These are phyloP conservation scores for Blastobotrys malaysiensis DNA, from an alignment of 1,139 yeast species.

Conservation along the genomic window DNA sequence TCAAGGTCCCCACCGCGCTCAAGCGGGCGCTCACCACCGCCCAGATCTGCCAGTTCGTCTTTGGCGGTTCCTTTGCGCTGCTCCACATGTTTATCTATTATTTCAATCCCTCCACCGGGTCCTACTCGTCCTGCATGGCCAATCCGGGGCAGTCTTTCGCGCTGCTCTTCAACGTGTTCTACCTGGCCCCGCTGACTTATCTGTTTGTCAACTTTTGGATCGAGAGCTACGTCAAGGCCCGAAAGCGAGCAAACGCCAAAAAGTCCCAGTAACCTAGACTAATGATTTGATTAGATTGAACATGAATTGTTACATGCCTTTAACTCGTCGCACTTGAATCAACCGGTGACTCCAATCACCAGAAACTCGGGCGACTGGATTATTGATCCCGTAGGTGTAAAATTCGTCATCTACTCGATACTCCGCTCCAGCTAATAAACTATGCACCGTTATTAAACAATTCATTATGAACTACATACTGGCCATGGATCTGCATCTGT, in stretches of 20 bases:
- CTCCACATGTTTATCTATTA: constrained; percentile 59
- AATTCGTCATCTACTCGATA: too few relatives aligned
- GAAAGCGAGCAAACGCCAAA: constrained; percentile 2
- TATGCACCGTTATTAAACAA: too few relatives aligned
- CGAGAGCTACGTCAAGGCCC: constrained; percentile 44
- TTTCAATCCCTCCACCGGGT: constrained; percentile 45
- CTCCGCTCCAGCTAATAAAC: too few relatives aligned
- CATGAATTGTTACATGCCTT: too few relatives aligned
- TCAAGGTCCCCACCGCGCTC: constrained; percentile 53
- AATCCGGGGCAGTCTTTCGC: constrained; percentile 63
- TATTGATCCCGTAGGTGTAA: too few relatives aligned
- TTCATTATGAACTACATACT: too few relatives aligned
- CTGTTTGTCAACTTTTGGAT: constrained; percentile 66
- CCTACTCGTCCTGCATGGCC: constrained; percentile 49
- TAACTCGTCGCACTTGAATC: too few relatives aligned
- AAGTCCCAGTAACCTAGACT: constrained; percentile 1
- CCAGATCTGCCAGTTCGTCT: constrained; percentile 65
- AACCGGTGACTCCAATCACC: too few relatives aligned
- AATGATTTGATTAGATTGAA: too few relatives aligned
- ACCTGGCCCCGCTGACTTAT: constrained; percentile 65
- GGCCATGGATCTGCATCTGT: too few relatives aligned
- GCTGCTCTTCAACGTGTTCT: constrained; percentile 54
- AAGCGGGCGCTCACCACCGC: constrained; percentile 60
- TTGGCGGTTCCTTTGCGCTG: constrained; percentile 66
- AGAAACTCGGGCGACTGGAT: too few relatives aligned